Evolutionary conservation across 176 grass and related monocot genomes (phyloP).

Genomic region (Rhipidocladum racemiflorum): DNA sequence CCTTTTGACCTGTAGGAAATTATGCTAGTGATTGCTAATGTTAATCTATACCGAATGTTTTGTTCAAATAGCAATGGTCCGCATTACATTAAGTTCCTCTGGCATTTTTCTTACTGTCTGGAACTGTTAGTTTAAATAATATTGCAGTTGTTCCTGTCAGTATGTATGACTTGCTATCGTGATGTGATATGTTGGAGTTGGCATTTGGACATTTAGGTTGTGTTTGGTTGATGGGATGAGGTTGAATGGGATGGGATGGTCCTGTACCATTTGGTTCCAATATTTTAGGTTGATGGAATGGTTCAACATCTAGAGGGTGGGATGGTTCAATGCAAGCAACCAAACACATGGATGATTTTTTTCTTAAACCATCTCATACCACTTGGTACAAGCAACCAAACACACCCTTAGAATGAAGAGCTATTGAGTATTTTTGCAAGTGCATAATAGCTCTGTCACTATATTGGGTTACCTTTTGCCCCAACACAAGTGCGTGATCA

Average conservation of each 20-base stretch:
- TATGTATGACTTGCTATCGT: background rate
- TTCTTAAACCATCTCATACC: too few relatives aligned
- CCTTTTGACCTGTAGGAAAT: background rate
- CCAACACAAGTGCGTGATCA: background rate
- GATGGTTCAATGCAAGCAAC: too few relatives aligned
- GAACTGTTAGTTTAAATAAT: background rate
- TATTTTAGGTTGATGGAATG: too few relatives aligned
- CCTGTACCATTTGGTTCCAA: too few relatives aligned
- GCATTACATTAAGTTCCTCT: background rate
- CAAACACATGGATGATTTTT: too few relatives aligned
- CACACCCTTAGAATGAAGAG: conserved; percentile 10
- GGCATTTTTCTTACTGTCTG: background rate
- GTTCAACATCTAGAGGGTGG: too few relatives aligned
- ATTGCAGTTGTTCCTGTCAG: background rate
- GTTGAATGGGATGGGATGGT: too few relatives aligned
- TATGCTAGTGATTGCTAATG: background rate
- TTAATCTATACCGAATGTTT: background rate
- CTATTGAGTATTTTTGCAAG: background rate
- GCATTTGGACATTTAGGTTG: background rate
- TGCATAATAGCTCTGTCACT: background rate
- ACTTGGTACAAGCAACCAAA: too few relatives aligned
- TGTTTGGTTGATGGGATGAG: too few relatives aligned
- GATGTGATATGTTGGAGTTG: background rate
- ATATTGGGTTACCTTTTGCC: background rate
- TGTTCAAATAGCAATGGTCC: background rate